phyloP scores from a whole-genome alignment of 371 early-diverging fungal species.

The Mortierella sp. region DNA sequence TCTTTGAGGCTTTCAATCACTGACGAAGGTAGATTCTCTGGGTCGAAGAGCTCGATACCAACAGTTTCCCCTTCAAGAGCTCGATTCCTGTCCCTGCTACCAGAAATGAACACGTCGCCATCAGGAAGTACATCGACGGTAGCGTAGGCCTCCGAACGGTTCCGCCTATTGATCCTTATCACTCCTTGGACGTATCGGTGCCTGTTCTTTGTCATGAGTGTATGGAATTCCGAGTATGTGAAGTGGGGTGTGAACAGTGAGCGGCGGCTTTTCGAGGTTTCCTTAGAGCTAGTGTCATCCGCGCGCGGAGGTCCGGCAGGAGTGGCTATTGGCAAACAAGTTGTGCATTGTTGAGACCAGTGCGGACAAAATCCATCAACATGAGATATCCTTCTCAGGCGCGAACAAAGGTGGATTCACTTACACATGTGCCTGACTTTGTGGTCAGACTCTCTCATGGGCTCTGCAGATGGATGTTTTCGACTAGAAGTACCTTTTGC shows the following conservation, averaged over 20 bases:
- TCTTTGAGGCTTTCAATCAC: constrained; percentile 66
- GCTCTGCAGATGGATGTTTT: constrained; percentile 25
- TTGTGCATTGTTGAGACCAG: too few relatives aligned
- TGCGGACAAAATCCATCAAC: too few relatives aligned
- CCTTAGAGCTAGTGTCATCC: constrained; percentile 59
- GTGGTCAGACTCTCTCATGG: constrained; percentile 21
- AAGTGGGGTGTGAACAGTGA: constrained; percentile 69
- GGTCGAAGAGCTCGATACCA: constrained; percentile 78
- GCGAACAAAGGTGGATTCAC: too few relatives aligned
- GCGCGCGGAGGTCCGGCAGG: constrained; percentile 28
- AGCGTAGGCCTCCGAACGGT: constrained; percentile 90
- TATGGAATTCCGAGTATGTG: constrained; percentile 66
- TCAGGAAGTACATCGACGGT: constrained; percentile 71
- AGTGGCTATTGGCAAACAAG: too few relatives aligned
- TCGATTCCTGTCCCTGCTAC: constrained; percentile 83
- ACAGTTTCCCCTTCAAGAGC: constrained; percentile 92
- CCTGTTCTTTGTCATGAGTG: constrained; percentile 59
- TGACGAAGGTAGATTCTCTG: constrained; percentile 69
- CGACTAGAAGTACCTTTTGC: constrained; percentile 19
- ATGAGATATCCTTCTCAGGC: not conserved
- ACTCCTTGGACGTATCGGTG: constrained; percentile 69
- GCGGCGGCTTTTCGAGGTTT: constrained; percentile 67
- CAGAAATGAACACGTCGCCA: constrained; percentile 84
- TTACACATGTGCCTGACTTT: constrained; percentile 52
- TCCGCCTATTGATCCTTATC: constrained; percentile 86